Evolutionary conservation across 805 yeast species (phyloP).

Genomic region (Pichia cabralensis): DNA sequence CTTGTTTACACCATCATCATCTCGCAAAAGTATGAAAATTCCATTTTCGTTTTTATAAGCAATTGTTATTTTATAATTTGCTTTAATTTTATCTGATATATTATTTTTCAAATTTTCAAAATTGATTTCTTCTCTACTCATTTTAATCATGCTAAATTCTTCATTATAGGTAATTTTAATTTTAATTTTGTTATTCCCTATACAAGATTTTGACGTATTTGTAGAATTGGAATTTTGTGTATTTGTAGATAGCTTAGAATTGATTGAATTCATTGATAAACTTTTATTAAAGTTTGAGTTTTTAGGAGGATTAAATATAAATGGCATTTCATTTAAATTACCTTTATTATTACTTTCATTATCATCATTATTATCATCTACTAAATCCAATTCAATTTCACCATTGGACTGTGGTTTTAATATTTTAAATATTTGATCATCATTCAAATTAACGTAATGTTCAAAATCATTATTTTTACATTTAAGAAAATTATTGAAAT

Average conservation of each 20-base stretch:
- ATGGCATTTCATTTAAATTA: no score
- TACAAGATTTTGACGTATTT: background rate
- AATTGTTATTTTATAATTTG: constrained; percentile 8
- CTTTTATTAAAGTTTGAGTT: background rate
- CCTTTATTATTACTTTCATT: no score
- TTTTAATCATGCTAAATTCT: constrained; percentile 11
- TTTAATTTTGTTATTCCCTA: background rate
- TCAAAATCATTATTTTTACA: constrained; percentile 16
- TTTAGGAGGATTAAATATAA: background rate
- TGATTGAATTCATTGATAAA: constrained; percentile 1
- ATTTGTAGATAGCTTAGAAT: background rate
- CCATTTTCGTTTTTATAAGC: constrained; percentile 14
- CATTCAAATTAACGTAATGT: constrained; percentile 22
- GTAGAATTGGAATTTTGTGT: background rate
- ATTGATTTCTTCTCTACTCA: background rate
- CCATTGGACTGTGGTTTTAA: no score
- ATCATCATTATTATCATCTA: background rate
- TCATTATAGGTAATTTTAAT: constrained; percentile 12
- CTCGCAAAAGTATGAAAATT: constrained; percentile 12
- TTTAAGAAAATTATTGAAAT: no score
- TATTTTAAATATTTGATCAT: constrained; percentile 9
- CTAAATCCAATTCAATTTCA: background rate
- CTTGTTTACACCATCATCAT: constrained; percentile 11
- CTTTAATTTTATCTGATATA: constrained; percentile 9
- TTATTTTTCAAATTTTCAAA: constrained; percentile 3